Evolutionary conservation across 257 asterid genomes (phyloP).

Genomic region (Cordia subcordata): DNA sequence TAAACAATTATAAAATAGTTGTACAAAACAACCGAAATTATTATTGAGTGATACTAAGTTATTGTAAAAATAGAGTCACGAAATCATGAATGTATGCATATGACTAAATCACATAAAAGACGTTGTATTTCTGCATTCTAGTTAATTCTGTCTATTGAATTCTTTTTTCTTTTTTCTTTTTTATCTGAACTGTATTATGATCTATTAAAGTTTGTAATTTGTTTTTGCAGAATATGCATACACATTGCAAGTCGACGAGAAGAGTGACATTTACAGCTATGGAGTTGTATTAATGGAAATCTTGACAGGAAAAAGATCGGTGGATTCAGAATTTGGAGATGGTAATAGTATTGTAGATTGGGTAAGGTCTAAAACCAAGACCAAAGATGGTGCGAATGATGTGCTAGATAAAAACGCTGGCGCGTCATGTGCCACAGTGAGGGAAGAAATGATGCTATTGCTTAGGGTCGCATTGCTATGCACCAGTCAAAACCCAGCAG

Average conservation of each 20-base stretch:
- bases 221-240: conserved; percentile 74
- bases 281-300: conserved; percentile 87
- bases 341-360: conserved; percentile 87
- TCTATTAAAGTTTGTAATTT: background rate
- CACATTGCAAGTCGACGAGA: conserved; percentile 89
- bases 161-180: too few relatives aligned
- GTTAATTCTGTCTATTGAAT: too few relatives aligned
- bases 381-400: conserved; percentile 31
- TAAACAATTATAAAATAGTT: too few relatives aligned
- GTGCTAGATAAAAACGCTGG: conserved; percentile 70
- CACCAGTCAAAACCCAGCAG: conserved; percentile 76
- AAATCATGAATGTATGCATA: too few relatives aligned
- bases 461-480: conserved; percentile 83
- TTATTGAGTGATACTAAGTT: too few relatives aligned
- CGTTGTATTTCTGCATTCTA: too few relatives aligned
- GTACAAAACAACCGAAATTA: too few relatives aligned
- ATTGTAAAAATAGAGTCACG: too few relatives aligned
- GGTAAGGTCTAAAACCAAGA: conserved; percentile 59
- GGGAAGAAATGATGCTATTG: conserved; percentile 81
- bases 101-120: too few relatives aligned
- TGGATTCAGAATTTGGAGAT: conserved; percentile 78
- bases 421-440: conserved; percentile 53
- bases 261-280: conserved; percentile 89
- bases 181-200: background rate
- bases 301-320: conserved; percentile 69